Percentiles rank a stretch among this genome's conserved stretches.
phyloP scores from a whole-genome alignment of 2,329 filamentous ascomycete species.

The Aspergillus chevalieri region DNA sequence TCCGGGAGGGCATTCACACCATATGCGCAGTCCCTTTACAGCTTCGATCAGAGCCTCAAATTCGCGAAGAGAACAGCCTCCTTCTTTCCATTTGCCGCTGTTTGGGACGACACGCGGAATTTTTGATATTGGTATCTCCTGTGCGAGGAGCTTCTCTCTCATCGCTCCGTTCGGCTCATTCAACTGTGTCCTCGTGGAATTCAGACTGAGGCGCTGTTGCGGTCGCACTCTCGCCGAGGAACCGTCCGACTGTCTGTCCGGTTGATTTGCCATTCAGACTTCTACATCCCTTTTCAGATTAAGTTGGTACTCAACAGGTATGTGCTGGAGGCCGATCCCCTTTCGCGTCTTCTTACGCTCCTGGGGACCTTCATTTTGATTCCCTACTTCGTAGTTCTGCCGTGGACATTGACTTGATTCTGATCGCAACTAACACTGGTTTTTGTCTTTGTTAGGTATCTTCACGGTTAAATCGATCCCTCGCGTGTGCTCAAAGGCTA shows the following conservation, averaged over 20 bases:
- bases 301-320: not conserved
- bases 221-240: constrained; percentile 13
- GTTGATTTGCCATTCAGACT: not conserved
- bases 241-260: constrained; percentile 6
- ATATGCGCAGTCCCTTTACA: not conserved
- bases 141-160: not conserved
- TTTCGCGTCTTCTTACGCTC: no score
- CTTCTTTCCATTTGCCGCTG: not conserved
- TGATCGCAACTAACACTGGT: not conserved
- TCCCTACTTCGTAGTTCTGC: no score
- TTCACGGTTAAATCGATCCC: not conserved
- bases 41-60: not conserved
- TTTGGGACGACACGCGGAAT: constrained; percentile 8
- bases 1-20: constrained; percentile 6
- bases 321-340: no score
- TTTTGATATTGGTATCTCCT: not conserved
- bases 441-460: not conserved
- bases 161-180: not conserved
- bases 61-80: not conserved
- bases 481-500: not conserved
- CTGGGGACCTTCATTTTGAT: no score
- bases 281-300: not conserved
- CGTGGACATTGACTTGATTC: not conserved
- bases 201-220: constrained; percentile 3
- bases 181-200: not conserved